A percentile compares a stretch with the other conserved stretches of the same genome.
These are phyloP conservation scores for Phyllostachys edulis DNA, from an alignment of 176 grass and related monocot genomes.

Conservation along the genomic window DNA sequence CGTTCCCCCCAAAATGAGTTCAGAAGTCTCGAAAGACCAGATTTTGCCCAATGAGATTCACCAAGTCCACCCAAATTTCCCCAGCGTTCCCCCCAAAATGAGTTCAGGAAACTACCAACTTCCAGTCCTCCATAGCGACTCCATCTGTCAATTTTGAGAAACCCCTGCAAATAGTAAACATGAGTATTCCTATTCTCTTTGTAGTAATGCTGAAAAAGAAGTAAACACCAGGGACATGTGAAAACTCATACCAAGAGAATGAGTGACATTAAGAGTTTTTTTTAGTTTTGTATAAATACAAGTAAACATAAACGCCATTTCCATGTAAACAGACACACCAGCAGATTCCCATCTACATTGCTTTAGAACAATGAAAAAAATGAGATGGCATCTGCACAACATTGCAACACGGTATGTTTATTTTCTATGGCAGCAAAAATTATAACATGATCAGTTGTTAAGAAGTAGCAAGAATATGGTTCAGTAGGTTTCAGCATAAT, in stretches of 20 bases:
- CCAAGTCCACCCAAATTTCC: too few relatives aligned
- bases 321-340: not conserved
- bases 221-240: not conserved
- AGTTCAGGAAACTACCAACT: too few relatives aligned
- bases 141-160: not conserved
- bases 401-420: too few relatives aligned
- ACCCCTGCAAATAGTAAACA: not conserved
- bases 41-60: too few relatives aligned
- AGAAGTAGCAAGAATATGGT: too few relatives aligned
- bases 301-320: not conserved
- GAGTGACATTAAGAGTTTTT: not conserved
- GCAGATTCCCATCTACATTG: not conserved
- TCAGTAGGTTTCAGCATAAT: too few relatives aligned
- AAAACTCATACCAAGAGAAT: not conserved
- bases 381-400: too few relatives aligned
- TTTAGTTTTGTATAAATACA: not conserved
- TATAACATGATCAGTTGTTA: too few relatives aligned
- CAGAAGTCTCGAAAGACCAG: too few relatives aligned
- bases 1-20: too few relatives aligned
- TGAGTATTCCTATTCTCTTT: not conserved
- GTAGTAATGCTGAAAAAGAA: not conserved
- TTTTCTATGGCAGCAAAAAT: too few relatives aligned
- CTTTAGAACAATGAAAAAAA: not conserved
- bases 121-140: not conserved
- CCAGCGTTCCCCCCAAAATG: too few relatives aligned